Evolutionary conservation across 1,139 yeast species (phyloP).

Genomic region (Kurtzmaniella quercitrusa): DNA sequence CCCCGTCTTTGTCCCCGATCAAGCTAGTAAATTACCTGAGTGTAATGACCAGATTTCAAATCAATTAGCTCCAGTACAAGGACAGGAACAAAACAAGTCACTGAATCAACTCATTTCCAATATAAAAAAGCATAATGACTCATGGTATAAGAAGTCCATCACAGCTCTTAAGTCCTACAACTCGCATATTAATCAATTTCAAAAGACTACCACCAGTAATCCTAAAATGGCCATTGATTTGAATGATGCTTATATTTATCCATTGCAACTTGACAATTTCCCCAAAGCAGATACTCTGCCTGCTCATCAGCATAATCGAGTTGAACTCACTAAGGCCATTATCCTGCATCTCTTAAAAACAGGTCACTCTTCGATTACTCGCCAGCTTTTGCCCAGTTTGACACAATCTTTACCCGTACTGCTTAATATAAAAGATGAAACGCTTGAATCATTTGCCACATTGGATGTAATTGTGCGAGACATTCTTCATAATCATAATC

Average conservation of each 20-base stretch:
- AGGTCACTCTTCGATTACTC: constrained; percentile 39
- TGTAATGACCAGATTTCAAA: constrained; percentile 4
- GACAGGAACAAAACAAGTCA: too few species aligned
- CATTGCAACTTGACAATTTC: constrained; percentile 29
- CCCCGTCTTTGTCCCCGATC: not conserved
- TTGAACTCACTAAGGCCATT: constrained; percentile 37
- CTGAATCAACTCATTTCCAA: not conserved
- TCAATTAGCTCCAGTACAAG: not conserved
- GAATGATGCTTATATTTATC: constrained; percentile 44
- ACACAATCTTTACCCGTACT: constrained; percentile 9
- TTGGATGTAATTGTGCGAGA: constrained; percentile 37
- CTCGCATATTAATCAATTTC: constrained; percentile 33
- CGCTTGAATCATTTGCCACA: constrained; percentile 25
- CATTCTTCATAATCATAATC: constrained; percentile 30
- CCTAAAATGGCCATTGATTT: constrained; percentile 29
- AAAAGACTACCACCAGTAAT: constrained; percentile 31
- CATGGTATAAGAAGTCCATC: constrained; percentile 40
- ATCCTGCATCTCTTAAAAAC: constrained; percentile 38
- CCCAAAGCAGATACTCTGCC: constrained; percentile 18
- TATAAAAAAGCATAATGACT: constrained; percentile 12
- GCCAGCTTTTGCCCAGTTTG: constrained; percentile 27
- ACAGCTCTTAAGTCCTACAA: constrained; percentile 33
- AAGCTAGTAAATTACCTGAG: too few species aligned
- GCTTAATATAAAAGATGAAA: constrained; percentile 18
- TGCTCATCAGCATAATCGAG: constrained; percentile 21